Base-by-base conservation (phyloP, 2,329 filamentous ascomycete species). In the Apiospora phragmitis region DNA sequence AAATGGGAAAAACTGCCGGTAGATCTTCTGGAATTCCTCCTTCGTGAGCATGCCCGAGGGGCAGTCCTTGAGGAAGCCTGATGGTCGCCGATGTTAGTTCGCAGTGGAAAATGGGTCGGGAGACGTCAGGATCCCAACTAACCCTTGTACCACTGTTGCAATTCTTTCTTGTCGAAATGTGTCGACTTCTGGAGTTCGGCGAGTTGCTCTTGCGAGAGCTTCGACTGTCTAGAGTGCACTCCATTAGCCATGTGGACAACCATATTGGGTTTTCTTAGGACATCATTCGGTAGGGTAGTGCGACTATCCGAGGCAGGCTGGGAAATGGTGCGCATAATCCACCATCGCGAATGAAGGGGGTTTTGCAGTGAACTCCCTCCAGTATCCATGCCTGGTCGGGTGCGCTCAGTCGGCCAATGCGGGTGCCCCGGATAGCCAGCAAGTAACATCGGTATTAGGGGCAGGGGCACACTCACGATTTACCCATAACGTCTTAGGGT, bases 81-180 rank as follows among this genome's bases (percentile, higher is more conserved):
- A 71, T 72, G 67, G 72, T 21, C 26, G 42, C 65, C 65, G 11
- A 24, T 3, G 65, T 67, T 24, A 67, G 65, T 45, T 14, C 5
- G 65, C 65, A 35, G 12, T 35, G 26, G 9, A 8, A 35, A 43
- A 35, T 7, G 42, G 16, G 55, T 62, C 29, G 32, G 16, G 24
- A 67, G 65, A 4, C 24, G 41, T 29, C 24, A 62, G 14, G 55
- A 41, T 49, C 62, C 16, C 26, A 35, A 79, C 90, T 74, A 83
- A 97, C 96, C 96, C 89, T 98, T 98, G 85, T 99, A 98, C 96
- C 96, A 99, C 91, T 98, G 95, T 83, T 99, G 96, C 81, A 99
- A 84, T 84, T 99, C 96, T 87, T 98, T 98, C 91, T 98, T 98
- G 84, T 99, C 96, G 80, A 99, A 99, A 84, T 98, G 94, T 74